Percentiles rank a stretch among this genome's conserved stretches.
Evolutionary conservation across 352 stramenopile genomes (phyloP).

Genomic region (Pythium pyrilobum): DNA sequence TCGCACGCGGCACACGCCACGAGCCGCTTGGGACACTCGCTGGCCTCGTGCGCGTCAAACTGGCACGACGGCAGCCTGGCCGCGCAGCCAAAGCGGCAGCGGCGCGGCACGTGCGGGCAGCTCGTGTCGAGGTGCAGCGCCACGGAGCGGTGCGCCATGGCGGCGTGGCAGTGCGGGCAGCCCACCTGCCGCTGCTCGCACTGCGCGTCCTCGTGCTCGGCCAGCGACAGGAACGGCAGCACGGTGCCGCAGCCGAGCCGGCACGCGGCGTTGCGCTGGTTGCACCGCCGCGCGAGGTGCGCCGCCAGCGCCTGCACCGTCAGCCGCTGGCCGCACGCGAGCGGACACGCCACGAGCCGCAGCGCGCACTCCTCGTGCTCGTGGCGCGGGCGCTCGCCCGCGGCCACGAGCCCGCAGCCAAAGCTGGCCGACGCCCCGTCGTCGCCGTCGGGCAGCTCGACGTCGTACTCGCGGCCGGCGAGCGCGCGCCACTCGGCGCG

Average conservation of each 20-base stretch:
- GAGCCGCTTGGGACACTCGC: slow-evolving; percentile 54
- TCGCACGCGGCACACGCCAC: slow-evolving; percentile 47
- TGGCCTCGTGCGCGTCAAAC: slow-evolving; percentile 29
- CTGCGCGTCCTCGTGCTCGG: slow-evolving; percentile 43
- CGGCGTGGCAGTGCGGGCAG: slow-evolving; percentile 50
- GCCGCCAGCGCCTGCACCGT: slow-evolving; percentile 22
- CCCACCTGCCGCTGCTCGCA: slow-evolving; percentile 39
- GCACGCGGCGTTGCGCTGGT: slow-evolving; percentile 48
- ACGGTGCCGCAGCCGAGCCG: slow-evolving; percentile 52
- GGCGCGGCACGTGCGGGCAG: slow-evolving; percentile 34
- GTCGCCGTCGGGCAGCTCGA: slow-evolving; percentile 12
- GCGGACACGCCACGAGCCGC: slow-evolving; percentile 52
- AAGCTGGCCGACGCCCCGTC: slow-evolving; percentile 6
- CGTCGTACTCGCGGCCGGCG: slow-evolving; percentile 33
- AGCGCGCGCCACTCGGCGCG: slow-evolving; percentile 43
- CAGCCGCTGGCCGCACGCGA: slow-evolving; percentile 59
- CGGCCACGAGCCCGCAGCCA: slow-evolving; percentile 22
- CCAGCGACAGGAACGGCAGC: slow-evolving; percentile 36
- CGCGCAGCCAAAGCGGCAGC: slow-evolving; percentile 47
- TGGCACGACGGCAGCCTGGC: slow-evolving; percentile 23
- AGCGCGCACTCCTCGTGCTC: slow-evolving; percentile 33
- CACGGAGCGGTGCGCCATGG: slow-evolving; percentile 24
- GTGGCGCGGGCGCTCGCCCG: slow-evolving; percentile 15
- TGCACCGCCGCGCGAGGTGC: slow-evolving; percentile 58
- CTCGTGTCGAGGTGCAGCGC: slow-evolving; percentile 26